Percentiles rank a stretch among this genome's conserved stretches.
These are phyloP conservation scores for Fomitopsis pinicola DNA, from an alignment of 1,284 basidiomycete species.

Conservation along the genomic window DNA sequence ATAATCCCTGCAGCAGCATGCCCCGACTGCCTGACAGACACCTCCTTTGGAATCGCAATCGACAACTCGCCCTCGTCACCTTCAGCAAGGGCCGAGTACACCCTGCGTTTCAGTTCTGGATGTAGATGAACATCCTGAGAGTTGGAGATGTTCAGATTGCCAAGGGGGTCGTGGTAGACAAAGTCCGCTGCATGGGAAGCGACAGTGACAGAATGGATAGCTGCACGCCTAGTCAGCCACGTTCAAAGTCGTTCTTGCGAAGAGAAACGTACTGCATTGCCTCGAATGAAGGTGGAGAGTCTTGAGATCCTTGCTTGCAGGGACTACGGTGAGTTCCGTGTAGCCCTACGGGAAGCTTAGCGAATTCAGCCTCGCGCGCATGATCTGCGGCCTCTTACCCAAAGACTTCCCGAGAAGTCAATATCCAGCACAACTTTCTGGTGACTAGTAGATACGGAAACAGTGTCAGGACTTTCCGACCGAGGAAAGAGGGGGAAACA, in stretches of 20 bases:
- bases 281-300: constrained; percentile 85
- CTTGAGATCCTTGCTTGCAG: constrained; percentile 69
- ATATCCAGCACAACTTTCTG: constrained; percentile 91
- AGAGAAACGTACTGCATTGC: constrained; percentile 64
- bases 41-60: constrained; percentile 83
- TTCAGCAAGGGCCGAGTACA: constrained; percentile 89
- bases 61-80: constrained; percentile 92
- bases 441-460: constrained; percentile 74
- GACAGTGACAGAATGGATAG: constrained; percentile 72
- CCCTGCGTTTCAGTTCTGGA: constrained; percentile 89
- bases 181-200: constrained; percentile 69
- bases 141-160: constrained; percentile 64
- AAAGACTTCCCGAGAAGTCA: constrained; percentile 76
- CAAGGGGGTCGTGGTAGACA: constrained; percentile 72
- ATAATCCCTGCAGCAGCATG: constrained; percentile 35
- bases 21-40: constrained; percentile 61
- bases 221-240: constrained; percentile 32
- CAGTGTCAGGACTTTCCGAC: constrained; percentile 40
- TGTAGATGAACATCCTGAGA: constrained; percentile 85
- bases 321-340: constrained; percentile 86
- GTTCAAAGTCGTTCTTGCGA: neutral
- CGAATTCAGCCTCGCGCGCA: constrained; percentile 1
- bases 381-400: constrained; percentile 43
- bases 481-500: constrained; percentile 31
- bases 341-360: constrained; percentile 58